Conservation (phyloP, 495 filamentous ascomycete species). For the Eremomyces bilateralis region DNA sequence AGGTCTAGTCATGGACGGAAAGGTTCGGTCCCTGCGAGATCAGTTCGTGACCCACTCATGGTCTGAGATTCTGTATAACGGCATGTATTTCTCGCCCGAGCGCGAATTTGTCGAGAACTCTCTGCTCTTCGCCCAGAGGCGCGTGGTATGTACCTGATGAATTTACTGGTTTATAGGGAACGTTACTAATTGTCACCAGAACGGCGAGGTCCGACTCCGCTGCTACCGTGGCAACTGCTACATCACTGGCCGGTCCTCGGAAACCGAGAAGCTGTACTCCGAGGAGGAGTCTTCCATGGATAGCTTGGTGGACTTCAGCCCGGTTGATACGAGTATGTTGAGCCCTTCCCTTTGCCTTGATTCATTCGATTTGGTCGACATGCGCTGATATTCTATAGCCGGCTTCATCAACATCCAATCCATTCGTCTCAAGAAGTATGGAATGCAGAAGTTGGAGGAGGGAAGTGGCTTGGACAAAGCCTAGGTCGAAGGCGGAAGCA, state of each 20-base stretch:
- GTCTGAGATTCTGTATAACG: conserved; percentile 60
- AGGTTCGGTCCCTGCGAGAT: conserved; percentile 70
- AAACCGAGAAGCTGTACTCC: conserved; percentile 72
- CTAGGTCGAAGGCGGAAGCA: no score
- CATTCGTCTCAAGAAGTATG: conserved; percentile 84
- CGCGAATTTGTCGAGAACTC: conserved; percentile 57
- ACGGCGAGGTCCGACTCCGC: conserved; percentile 38
- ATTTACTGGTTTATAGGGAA: no score
- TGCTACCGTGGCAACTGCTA: conserved; percentile 58
- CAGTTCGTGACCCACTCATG: conserved; percentile 51
- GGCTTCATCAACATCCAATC: conserved; percentile 69
- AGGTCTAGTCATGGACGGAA: conserved; percentile 64
- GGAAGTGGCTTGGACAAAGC: conserved; percentile 22
- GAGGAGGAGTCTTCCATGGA: conserved; percentile 72
- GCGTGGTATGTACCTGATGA: no score
- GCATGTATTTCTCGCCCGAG: conserved; percentile 62
- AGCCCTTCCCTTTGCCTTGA: no score
- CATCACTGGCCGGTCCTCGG: conserved; percentile 51
- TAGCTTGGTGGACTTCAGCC: conserved; percentile 58
- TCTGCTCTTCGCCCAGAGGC: conserved; percentile 46
- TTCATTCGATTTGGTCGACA: no score
- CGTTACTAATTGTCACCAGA: no score
- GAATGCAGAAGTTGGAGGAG: conserved; percentile 40
- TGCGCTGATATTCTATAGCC: no score
- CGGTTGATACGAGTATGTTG: conserved; percentile 46